Evolutionary conservation across 2,329 filamentous ascomycete species (phyloP).

Genomic region (Myriosclerotinia curreyana): DNA sequence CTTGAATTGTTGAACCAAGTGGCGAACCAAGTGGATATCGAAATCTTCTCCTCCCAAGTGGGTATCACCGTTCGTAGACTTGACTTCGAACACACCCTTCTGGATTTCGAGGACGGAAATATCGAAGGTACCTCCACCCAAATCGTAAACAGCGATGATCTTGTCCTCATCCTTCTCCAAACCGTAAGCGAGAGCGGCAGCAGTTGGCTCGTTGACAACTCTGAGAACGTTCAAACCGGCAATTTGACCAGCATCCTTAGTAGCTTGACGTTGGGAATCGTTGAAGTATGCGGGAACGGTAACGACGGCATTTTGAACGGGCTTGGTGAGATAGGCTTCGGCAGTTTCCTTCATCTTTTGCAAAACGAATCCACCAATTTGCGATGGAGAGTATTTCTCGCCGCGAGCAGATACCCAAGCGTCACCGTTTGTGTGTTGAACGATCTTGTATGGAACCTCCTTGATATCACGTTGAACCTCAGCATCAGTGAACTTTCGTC

Average conservation of each 20-base stretch:
- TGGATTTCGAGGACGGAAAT: slow-evolving; percentile 97
- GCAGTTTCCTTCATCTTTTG: slow-evolving; percentile 99
- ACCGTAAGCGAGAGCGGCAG: slow-evolving; percentile 92
- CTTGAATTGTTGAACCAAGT: slow-evolving; percentile 95
- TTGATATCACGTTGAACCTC: slow-evolving; percentile 97
- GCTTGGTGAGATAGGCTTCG: slow-evolving; percentile 86
- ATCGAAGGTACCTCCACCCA: slow-evolving; percentile 98
- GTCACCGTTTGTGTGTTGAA: slow-evolving; percentile 94
- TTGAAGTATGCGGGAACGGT: slow-evolving; percentile 99
- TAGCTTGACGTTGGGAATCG: slow-evolving; percentile 95
- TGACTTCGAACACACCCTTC: slow-evolving; percentile 97
- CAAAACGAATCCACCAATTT: slow-evolving; percentile 93
- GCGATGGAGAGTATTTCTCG: slow-evolving; percentile 96
- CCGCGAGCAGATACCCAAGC: slow-evolving; percentile 92
- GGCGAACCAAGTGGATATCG: slow-evolving; percentile 88
- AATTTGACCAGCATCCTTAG: slow-evolving; percentile 97
- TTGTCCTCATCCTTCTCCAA: slow-evolving; percentile 91
- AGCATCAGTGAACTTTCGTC: slow-evolving; percentile 88
- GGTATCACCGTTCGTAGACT: slow-evolving; percentile 98
- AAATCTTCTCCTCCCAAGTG: slow-evolving; percentile 98
- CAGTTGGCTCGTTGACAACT: slow-evolving; percentile 97
- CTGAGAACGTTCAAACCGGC: slow-evolving; percentile 93
- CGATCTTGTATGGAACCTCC: slow-evolving; percentile 98
- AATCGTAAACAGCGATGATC: slow-evolving; percentile 92
- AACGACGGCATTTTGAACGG: slow-evolving; percentile 92